Conservation (phyloP, 2,329 filamentous ascomycete genomes). For the Colletotrichum sublineola region DNA sequence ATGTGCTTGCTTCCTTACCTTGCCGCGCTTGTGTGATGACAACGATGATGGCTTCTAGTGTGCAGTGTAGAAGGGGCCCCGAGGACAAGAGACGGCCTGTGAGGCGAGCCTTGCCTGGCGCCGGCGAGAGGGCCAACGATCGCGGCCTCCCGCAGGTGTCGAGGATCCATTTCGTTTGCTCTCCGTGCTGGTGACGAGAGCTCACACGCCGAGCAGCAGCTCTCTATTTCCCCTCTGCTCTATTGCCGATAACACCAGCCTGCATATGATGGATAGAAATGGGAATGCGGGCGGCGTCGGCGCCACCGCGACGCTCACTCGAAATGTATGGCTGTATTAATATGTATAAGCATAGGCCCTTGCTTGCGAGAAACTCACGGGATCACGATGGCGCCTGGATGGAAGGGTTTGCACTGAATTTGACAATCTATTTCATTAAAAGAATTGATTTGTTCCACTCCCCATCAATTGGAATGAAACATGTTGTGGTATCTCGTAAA, state of each 20-base stretch:
- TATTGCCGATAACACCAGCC: neutral
- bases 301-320: neutral
- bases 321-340: neutral
- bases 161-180: neutral
- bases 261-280: neutral
- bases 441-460: slow-evolving; percentile 16
- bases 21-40: neutral
- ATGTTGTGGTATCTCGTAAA: slow-evolving; percentile 41
- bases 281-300: neutral
- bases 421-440: neutral
- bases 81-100: neutral
- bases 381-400: neutral
- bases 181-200: neutral
- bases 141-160: neutral
- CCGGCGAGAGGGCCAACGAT: no score
- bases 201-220: neutral
- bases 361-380: no score
- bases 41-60: neutral
- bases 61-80: neutral
- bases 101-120: no score
- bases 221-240: neutral
- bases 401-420: neutral
- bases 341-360: neutral
- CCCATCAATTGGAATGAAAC: slow-evolving; percentile 40
- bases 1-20: neutral